These are phyloP conservation scores for Novakomyces olei DNA, from an alignment of 805 yeast genomes.

Conservation along the genomic window DNA sequence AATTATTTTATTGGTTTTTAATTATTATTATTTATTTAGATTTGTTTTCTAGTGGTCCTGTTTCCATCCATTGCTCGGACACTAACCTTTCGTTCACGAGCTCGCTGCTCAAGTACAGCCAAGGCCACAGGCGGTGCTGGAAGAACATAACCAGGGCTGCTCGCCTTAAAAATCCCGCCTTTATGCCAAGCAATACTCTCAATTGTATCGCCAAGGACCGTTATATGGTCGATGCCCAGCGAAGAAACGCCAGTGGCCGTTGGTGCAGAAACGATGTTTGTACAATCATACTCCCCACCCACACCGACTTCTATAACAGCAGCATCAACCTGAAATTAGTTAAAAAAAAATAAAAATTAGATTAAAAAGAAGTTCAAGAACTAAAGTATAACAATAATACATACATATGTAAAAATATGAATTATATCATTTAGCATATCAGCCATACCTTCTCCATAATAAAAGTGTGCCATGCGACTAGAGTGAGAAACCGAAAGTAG, in stretches of 20 bases:
- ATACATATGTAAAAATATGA: no score
- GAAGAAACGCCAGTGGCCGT: constrained; percentile 68
- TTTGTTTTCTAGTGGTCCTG: no score
- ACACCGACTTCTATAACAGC: constrained; percentile 96
- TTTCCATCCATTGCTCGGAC: no score
- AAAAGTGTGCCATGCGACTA: constrained; percentile 78
- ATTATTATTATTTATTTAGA: no score
- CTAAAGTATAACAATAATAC: no score
- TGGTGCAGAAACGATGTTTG: constrained; percentile 73
- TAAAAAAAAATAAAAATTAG: no score
- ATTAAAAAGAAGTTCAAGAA: no score
- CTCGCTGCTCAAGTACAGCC: constrained; percentile 34
- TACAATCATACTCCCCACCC: constrained; percentile 95
- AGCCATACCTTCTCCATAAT: constrained; percentile 61
- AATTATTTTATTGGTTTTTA: no score
- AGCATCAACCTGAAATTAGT: no score
- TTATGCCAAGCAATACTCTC: constrained; percentile 91
- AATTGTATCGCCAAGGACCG: constrained; percentile 66
- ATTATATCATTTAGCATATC: no score
- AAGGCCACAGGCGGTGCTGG: constrained; percentile 33
- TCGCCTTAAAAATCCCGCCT: constrained; percentile 68
- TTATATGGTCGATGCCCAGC: constrained; percentile 79
- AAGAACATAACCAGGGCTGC: constrained; percentile 45
- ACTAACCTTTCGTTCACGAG: constrained; percentile 36
- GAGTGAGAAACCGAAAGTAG: constrained; percentile 75